Percentiles rank a stretch among this genome's conserved stretches.
These are phyloP conservation scores for Diospyros lotus DNA, from an alignment of 148 eudicot genomes.

Conservation along the genomic window DNA sequence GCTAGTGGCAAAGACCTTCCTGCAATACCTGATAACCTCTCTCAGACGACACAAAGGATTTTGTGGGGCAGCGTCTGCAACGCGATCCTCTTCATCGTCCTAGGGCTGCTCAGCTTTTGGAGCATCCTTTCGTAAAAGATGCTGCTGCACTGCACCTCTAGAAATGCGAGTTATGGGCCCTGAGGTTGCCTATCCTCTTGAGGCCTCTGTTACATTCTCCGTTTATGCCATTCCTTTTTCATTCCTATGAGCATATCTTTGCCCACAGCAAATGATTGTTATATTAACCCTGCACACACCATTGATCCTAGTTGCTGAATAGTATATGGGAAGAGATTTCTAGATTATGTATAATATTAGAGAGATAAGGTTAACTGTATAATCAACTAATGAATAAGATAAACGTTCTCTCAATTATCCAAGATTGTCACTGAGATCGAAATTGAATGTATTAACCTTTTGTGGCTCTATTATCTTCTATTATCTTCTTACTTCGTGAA, in stretches of 20 bases:
- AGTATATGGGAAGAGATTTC: no score
- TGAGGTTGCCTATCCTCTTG: conserved; percentile 48
- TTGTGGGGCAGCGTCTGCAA: conserved; percentile 77
- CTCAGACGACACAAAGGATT: conserved; percentile 87
- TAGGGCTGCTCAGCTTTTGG: conserved; percentile 72
- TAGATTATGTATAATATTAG: no score
- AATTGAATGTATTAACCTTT: no score
- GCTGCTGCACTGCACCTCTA: conserved; percentile 55
- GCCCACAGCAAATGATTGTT: no score
- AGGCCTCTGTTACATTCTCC: conserved; percentile 36
- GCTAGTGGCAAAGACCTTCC: conserved; percentile 93
- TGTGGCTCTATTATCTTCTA: no score
- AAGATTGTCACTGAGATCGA: no score
- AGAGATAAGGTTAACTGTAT: no score
- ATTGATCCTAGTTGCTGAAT: no score
- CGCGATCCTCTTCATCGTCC: conserved; percentile 72
- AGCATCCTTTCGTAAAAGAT: conserved; percentile 77
- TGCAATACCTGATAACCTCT: conserved; percentile 82
- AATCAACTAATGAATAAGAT: no score
- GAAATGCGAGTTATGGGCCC: conserved; percentile 49
- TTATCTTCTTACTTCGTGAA: no score
- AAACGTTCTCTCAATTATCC: no score
- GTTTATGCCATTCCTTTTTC: neutral
- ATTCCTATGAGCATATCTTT: neutral
- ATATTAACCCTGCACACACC: no score